Evolutionary conservation across 768 basidiomycete genomes (phyloP), one percentile per base, ranked within the genome.

Genomic region (Lactarius vividus): DNA sequence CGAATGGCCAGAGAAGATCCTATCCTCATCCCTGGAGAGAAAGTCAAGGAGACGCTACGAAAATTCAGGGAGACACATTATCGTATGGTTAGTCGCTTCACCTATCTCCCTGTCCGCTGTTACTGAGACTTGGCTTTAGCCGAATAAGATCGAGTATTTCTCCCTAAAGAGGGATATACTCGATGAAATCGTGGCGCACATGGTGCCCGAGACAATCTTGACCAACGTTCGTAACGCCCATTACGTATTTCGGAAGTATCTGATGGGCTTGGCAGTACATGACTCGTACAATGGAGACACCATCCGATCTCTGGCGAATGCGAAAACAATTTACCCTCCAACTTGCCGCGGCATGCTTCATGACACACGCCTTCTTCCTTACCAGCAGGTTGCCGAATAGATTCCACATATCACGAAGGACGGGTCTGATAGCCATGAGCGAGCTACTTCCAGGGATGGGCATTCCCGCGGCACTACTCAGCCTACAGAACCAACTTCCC

Each of bases 321-420:
- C 87, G 97, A 66, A 98, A 97, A 78, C 96, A 98, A 77, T 97
- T 98, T 76, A 89, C 96, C 10, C 75, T 90, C 46, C 96, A 98
- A 73, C 80, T 94, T 42, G 94, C 97, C 7, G 84, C 91, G 1
- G 86, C 85, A 52, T 89, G 92, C 72, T 98, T 98, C 82, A 88
- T 96, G 85, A 95, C 94, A 18, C 96, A 90, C 73, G 80, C 91
- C 33, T 84, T 97, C 71, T 90, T 85, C 70, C 81, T 98, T 37
- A 89, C 89, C 31, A 91, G 90, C 73, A 87, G 96, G 54, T 82
- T 85, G 8, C 96, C 96, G 0, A 80, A 84, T 13, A 87, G 95
- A 23, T 95, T 96, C 82, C 88, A 93, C 70, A 74, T 98, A 63
- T 96, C 94, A 37, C 85, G 93, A n/a, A 81, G 88, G 20, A 95